Evolutionary conservation across 2,329 filamentous ascomycete genomes (phyloP), one percentile per base, ranked within the genome.

Genomic region (Truncatella angustata): DNA sequence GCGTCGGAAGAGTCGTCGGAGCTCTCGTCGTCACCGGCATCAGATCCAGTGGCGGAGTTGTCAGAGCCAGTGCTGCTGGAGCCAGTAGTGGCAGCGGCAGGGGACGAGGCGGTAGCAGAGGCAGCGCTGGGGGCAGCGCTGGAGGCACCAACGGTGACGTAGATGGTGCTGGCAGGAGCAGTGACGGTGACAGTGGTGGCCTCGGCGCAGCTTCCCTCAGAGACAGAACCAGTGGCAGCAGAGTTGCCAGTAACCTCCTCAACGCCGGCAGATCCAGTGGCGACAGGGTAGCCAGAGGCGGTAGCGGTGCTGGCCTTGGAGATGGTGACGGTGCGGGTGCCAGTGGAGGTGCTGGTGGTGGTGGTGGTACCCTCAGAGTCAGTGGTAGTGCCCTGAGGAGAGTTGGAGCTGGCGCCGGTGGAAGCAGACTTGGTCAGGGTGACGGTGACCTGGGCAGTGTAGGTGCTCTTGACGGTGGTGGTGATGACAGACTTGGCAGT

Each of bases 291-390:
- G 4, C 35, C 51, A 21, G 51, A 51, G 6, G 44, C 43, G 32
- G 55, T 56, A 39, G 53, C 45, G 26, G 54, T 56, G 3, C 48
- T 51, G 4, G 55, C 28, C 39, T 56, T 50, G 24, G 44, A 36
- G 28, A 67, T 53, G 43, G 64, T 67, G 46, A 67, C 61, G n/a
- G 64, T 67, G 32, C 62, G 61, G 30, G 64, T 67, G 11, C 63
- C 63, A 24, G 64, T 66, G 24, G 60, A 59, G 43, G 65, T 67
- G 18, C 54, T 48, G n/a, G 63, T 66, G 16, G 60, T 65, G 37
- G 64, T 65, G 10, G 65, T 65, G 40, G 65, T 66, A 30, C 51
- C 54, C 21, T 50, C 35, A 50, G 35, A 49, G 53, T 42, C 50
- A 7, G 52, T 49, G 44, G 26, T 28, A 35, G 62, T 40, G 36